Base-by-base conservation (phyloP, 768 basidiomycete species). In the Macrolepiota fuliginosa region DNA sequence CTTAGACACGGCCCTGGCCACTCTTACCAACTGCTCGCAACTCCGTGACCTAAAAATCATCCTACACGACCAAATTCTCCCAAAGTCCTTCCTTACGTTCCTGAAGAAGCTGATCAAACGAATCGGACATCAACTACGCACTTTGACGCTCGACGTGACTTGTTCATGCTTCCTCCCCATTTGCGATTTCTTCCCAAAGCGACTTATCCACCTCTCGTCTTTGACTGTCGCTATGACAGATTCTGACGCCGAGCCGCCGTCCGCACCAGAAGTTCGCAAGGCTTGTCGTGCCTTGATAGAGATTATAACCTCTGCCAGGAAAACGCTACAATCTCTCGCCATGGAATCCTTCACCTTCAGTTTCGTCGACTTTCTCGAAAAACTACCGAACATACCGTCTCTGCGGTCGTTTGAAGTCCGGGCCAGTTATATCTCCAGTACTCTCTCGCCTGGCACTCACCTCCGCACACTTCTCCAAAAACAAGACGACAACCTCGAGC, bases 41-140 rank as follows among this genome's bases (percentile, higher is more conserved):
- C 62, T 72, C 25, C 64, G 63, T 9, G 63, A 68, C 39, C 25
- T 72, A 9, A 69, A 63, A n/a, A 63, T 74, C 45, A 58, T 68
- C 10, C 53, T 74, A 22, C 63, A 68, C 53, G 71, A 72, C 46
- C 65, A 71, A 15, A 32, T 50, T 35, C 54, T 68, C 24, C 63
- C 68, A 1, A 60, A 65, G 3, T 58, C 63, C 4, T 72, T 71
- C 56, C 45, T 51, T 36, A 42, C 57, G 1, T 72, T 69, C 54
- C 63, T 69, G 15, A 42, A 65, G 22, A 56, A 57, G 1, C 29
- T 70, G 2, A 69, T 68, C 66, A 45, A 52, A 12, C 47, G 25
- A 13, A 24, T 27, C 24, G 47, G 47, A 25, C 25, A 9, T 12
- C 47, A 27, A 27, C 12, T 49, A 25, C 47, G 12, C 25, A 15